phyloP scores from a whole-genome alignment of 2,329 filamentous ascomycete species.

The Cadophora sp. region DNA sequence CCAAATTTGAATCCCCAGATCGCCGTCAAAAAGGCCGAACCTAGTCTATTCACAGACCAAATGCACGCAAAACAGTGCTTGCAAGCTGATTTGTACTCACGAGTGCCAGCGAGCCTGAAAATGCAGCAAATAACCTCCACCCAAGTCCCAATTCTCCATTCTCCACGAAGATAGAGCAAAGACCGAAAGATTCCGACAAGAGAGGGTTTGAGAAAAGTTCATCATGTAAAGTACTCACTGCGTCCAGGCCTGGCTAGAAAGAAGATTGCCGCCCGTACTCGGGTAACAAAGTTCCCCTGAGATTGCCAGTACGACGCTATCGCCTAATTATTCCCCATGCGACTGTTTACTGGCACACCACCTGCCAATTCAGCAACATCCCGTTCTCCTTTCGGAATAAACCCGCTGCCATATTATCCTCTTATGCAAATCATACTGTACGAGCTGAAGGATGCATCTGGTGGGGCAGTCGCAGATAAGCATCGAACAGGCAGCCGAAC shows the following conservation, averaged over 20 bases:
- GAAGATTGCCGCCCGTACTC: conserved; percentile 5
- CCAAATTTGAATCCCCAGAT: neutral
- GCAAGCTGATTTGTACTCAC: neutral
- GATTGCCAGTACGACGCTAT: neutral
- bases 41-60: neutral
- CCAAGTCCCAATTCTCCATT: neutral
- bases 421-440: neutral
- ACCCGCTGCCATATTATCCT: neutral
- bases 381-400: neutral
- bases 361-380: neutral
- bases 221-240: neutral
- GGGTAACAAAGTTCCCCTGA: conserved; percentile 5
- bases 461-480: neutral
- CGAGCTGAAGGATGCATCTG: neutral
- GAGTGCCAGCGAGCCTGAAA: neutral
- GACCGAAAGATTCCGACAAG: neutral
- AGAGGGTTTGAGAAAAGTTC: neutral
- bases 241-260: neutral
- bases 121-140: neutral
- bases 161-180: neutral
- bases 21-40: neutral
- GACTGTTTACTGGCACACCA: neutral
- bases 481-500: neutral
- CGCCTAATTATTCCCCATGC: neutral
- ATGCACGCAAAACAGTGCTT: neutral